Conservation (phyloP, 179 eudicot species). For the Amaranthus tricolor region DNA sequence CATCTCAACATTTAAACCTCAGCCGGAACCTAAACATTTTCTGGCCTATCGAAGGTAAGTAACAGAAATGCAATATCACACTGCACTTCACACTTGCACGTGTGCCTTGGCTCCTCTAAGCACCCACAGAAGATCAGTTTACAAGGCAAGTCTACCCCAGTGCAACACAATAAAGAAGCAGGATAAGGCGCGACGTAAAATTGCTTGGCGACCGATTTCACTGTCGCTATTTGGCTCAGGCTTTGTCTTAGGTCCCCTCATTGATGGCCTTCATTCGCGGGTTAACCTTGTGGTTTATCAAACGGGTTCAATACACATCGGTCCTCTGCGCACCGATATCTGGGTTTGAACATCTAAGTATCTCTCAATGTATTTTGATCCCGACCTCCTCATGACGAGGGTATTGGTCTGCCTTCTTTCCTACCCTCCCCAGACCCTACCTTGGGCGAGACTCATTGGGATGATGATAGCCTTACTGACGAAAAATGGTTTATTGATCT, state of each 20-base stretch:
- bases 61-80: slow-evolving; percentile 22
- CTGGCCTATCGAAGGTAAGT: neutral
- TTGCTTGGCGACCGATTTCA: slow-evolving; percentile 40
- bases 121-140: slow-evolving; percentile 5
- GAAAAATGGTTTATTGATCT: slow-evolving; percentile 7
- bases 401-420: neutral
- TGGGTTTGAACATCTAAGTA: slow-evolving; percentile 43
- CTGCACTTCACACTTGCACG: slow-evolving; percentile 12
- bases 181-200: slow-evolving; percentile 14
- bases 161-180: slow-evolving; percentile 36
- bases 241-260: slow-evolving; percentile 65
- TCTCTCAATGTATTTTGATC: neutral
- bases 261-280: slow-evolving; percentile 80
- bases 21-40: neutral
- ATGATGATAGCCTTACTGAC: neutral
- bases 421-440: neutral
- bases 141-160: neutral
- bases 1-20: neutral
- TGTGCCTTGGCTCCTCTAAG: slow-evolving; percentile 5
- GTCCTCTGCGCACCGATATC: slow-evolving; percentile 80
- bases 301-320: slow-evolving; percentile 67
- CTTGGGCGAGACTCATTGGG: too few relatives aligned
- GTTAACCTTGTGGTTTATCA: slow-evolving; percentile 67
- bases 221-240: slow-evolving; percentile 62
- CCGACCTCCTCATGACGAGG: too few relatives aligned